A percentile compares a stretch with the other conserved stretches of the same genome.
Evolutionary conservation across 108 stramenopile species (phyloP).

Genomic region (Craspedostauros australis): DNA sequence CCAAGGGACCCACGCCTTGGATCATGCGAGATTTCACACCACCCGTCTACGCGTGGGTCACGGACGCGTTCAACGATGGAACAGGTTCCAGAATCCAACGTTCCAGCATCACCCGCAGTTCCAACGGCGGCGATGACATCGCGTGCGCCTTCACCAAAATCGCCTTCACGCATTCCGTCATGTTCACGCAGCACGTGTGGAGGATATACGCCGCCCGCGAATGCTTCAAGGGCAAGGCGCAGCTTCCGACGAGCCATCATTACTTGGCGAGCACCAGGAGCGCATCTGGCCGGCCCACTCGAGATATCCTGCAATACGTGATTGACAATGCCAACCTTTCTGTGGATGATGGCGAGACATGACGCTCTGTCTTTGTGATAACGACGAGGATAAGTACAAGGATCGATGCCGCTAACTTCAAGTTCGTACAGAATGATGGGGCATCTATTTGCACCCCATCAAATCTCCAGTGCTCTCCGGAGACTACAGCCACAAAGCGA

Average conservation of each 20-base stretch:
- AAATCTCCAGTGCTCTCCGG: neutral
- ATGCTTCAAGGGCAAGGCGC: neutral
- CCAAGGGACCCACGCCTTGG: constrained; percentile 66
- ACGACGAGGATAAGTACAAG: no score
- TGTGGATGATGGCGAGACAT: neutral
- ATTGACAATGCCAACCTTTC: neutral
- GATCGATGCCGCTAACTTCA: neutral
- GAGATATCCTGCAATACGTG: constrained; percentile 30
- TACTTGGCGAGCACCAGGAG: constrained; percentile 52
- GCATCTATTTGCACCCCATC: neutral
- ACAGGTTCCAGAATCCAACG: constrained; percentile 6
- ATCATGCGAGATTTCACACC: constrained; percentile 67
- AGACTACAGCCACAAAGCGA: neutral
- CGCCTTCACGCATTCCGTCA: constrained; percentile 45
- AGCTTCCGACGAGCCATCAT: constrained; percentile 21
- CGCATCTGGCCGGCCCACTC: constrained; percentile 47
- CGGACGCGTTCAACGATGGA: constrained; percentile 55
- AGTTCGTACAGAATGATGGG: neutral
- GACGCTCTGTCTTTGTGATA: neutral
- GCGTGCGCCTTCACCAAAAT: constrained; percentile 8
- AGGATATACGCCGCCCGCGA: constrained; percentile 47
- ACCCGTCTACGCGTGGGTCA: constrained; percentile 61
- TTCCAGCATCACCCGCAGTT: constrained; percentile 3
- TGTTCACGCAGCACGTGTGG: constrained; percentile 51
- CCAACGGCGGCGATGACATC: neutral